Percentiles rank a stretch among this genome's conserved stretches.
Evolutionary conservation across 768 basidiomycete genomes (phyloP).

Genomic region (Fomitopsis serialis): DNA sequence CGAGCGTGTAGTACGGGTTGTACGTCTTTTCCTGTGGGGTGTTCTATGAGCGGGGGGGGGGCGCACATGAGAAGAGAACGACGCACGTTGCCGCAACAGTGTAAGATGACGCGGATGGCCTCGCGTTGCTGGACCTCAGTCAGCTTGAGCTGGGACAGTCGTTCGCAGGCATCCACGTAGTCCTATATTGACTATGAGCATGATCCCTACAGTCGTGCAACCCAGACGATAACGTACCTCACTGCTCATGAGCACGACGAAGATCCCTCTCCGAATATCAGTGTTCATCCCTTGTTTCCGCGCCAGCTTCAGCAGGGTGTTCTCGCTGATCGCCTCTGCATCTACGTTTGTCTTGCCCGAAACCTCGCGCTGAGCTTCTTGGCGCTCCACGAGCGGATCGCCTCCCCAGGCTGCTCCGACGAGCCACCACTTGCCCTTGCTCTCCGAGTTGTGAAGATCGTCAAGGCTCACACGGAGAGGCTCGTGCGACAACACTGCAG

Average conservation of each 20-base stretch:
- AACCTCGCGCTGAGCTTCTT: conserved; percentile 29
- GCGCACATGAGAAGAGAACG: background rate
- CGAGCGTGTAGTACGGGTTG: conserved; percentile 93
- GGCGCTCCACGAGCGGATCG: conserved; percentile 79
- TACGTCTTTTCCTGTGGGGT: conserved; percentile 75
- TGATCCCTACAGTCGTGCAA: background rate
- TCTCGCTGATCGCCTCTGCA: conserved; percentile 26
- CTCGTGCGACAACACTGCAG: conserved; percentile 75
- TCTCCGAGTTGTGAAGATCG: conserved; percentile 82
- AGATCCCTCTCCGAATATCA: conserved; percentile 86
- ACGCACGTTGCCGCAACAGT: conserved; percentile 85
- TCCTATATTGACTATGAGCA: conserved; percentile 49
- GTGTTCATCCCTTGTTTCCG: conserved; percentile 98
- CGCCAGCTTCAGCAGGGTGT: conserved; percentile 69
- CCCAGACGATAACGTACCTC: conserved; percentile 53
- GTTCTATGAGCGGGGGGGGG: background rate
- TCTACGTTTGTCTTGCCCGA: conserved; percentile 21
- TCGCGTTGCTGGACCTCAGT: conserved; percentile 92
- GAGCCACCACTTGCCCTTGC: conserved; percentile 97
- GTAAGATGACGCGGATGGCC: conserved; percentile 86
- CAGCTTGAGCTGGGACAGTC: conserved; percentile 77
- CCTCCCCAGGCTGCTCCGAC: conserved; percentile 96
- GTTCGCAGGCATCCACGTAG: conserved; percentile 91
- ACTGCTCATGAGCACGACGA: conserved; percentile 92
- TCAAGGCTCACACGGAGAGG: conserved; percentile 78